A percentile compares a stretch with the other conserved stretches of the same genome.
Conservation (phyloP, 2,329 filamentous ascomycete species). For the Dactylellina drechsleri region DNA sequence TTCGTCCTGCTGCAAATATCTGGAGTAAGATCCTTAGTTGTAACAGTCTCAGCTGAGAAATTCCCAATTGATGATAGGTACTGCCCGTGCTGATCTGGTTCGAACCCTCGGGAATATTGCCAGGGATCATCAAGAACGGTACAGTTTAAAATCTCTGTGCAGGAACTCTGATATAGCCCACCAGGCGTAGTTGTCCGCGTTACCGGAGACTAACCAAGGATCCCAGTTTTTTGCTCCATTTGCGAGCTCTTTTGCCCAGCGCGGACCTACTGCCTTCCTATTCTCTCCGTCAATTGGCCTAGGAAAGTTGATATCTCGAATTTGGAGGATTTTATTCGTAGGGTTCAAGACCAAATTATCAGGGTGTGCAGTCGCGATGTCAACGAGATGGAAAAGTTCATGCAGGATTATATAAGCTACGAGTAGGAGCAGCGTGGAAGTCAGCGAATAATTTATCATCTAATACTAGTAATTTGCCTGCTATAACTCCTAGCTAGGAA, state of each 20-base stretch:
- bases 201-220: background rate
- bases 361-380: constrained; percentile 4
- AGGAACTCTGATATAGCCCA: constrained; percentile 11
- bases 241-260: constrained; percentile 1
- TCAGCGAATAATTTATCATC: no score
- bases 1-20: constrained; percentile 7
- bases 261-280: constrained; percentile 7
- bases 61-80: constrained; percentile 5
- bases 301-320: constrained; percentile 1
- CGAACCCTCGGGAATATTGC: constrained; percentile 9
- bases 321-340: background rate
- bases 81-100: background rate
- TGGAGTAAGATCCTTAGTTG: background rate
- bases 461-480: no score
- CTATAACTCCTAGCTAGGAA: no score
- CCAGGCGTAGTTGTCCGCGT: constrained; percentile 21
- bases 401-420: constrained; percentile 7
- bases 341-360: background rate
- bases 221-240: background rate
- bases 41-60: background rate
- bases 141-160: constrained; percentile 5
- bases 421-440: no score
- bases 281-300: background rate
- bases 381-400: constrained; percentile 10
- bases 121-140: constrained; percentile 4